These are phyloP conservation scores for Debaryomyces maramus DNA, from an alignment of 805 yeast genomes.

Conservation along the genomic window DNA sequence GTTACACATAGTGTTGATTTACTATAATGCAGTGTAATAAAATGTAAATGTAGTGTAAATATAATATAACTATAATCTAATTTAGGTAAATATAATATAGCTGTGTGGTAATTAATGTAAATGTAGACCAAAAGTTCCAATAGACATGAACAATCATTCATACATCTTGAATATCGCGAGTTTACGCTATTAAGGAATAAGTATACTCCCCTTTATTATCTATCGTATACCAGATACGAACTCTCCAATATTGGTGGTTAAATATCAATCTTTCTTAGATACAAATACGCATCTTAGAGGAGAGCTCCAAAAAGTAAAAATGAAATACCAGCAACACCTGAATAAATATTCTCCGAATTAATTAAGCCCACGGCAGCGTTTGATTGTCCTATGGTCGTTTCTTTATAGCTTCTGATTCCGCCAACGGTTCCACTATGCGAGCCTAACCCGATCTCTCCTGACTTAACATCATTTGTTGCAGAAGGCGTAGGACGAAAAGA, in stretches of 20 bases:
- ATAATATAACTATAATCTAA: too few relatives aligned
- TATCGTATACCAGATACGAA: conserved; percentile 1
- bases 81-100: too few relatives aligned
- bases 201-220: too few relatives aligned
- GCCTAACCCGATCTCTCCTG: conserved; percentile 36
- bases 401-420: conserved; percentile 27
- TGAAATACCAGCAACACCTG: conserved; percentile 17
- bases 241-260: not conserved
- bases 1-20: too few relatives aligned
- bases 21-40: too few relatives aligned
- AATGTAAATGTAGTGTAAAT: too few relatives aligned
- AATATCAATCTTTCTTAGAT: not conserved
- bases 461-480: conserved; percentile 17
- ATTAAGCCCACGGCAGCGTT: conserved; percentile 12
- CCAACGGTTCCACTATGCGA: conserved; percentile 28
- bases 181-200: too few relatives aligned
- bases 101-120: too few relatives aligned
- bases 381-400: conserved; percentile 23
- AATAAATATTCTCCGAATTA: conserved; percentile 5
- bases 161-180: too few relatives aligned
- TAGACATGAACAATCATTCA: too few relatives aligned
- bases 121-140: too few relatives aligned
- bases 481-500: conserved; percentile 24
- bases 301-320: conserved; percentile 13
- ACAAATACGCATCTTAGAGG: too few relatives aligned